phyloP scores from a whole-genome alignment of 306 rosid genomes.

The Cucumis cinereus region DNA sequence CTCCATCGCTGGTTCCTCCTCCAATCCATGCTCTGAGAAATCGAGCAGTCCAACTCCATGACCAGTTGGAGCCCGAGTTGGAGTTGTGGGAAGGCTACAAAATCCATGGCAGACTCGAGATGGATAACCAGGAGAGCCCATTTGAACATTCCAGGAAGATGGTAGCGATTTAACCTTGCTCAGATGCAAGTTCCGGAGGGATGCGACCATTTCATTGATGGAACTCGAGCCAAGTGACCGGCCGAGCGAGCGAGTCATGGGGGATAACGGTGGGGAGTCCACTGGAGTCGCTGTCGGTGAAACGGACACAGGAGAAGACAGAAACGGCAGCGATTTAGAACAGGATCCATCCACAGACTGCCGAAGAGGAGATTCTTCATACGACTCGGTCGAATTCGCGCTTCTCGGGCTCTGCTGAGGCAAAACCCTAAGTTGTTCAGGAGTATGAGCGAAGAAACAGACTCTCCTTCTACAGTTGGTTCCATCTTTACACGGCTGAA shows the following conservation, averaged over 20 bases:
- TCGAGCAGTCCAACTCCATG: slow-evolving; percentile 28
- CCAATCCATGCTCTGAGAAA: slow-evolving; percentile 28
- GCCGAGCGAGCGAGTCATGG: slow-evolving; percentile 35
- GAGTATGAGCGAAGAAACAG: slow-evolving; percentile 90
- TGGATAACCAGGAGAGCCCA: slow-evolving; percentile 45
- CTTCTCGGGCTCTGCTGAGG: slow-evolving; percentile 57
- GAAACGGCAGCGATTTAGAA: slow-evolving; percentile 20
- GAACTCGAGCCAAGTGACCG: slow-evolving; percentile 50
- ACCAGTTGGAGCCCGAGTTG: slow-evolving; percentile 44
- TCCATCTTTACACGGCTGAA: slow-evolving; percentile 95
- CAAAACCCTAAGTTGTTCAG: slow-evolving; percentile 69
- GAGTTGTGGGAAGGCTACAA: slow-evolving; percentile 60
- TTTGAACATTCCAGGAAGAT: slow-evolving; percentile 21
- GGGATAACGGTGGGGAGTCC: slow-evolving; percentile 73
- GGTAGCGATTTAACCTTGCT: slow-evolving; percentile 64
- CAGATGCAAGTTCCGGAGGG: slow-evolving; percentile 55
- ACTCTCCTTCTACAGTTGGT: slow-evolving; percentile 68
- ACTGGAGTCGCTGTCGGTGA: slow-evolving; percentile 45
- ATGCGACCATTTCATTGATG: slow-evolving; percentile 45
- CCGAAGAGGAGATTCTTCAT: slow-evolving; percentile 60
- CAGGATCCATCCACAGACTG: slow-evolving; percentile 29
- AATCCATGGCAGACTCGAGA: slow-evolving; percentile 73
- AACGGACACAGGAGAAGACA: slow-evolving; percentile 31
- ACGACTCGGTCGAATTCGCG: slow-evolving; percentile 36
- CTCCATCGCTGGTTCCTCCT: slow-evolving; percentile 84